These are phyloP conservation scores for Saccharomycopsis olivae DNA, from an alignment of 805 yeast species.

Conservation along the genomic window DNA sequence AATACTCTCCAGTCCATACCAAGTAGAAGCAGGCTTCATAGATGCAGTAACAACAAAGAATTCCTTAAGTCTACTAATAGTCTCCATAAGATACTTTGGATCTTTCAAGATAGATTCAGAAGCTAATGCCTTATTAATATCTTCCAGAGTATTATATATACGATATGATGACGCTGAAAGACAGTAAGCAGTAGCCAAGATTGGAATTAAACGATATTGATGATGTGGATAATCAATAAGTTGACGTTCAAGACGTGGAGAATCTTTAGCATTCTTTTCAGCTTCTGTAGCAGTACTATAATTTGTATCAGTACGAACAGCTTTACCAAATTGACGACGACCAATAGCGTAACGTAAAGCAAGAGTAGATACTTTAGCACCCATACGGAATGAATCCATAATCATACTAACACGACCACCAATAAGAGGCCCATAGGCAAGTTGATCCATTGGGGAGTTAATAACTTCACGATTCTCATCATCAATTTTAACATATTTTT, in stretches of 20 bases:
- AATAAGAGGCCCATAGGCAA: constrained; percentile 77
- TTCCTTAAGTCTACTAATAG: constrained; percentile 59
- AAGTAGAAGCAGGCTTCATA: constrained; percentile 79
- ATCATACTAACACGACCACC: constrained; percentile 91
- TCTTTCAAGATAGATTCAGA: constrained; percentile 31
- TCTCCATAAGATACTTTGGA: constrained; percentile 20
- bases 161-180: constrained; percentile 30
- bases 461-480: constrained; percentile 57
- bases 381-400: constrained; percentile 68
- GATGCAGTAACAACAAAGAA: constrained; percentile 81
- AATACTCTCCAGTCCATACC: constrained; percentile 71
- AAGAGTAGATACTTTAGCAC: constrained; percentile 71
- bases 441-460: constrained; percentile 78
- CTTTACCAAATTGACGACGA: constrained; percentile 68
- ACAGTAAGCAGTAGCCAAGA: constrained; percentile 67
- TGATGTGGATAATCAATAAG: constrained; percentile 81
- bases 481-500: constrained; percentile 65
- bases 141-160: constrained; percentile 42
- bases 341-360: constrained; percentile 85
- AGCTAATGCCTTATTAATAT: constrained; percentile 39
- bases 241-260: constrained; percentile 43
- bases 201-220: constrained; percentile 82
- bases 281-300: constrained; percentile 1
- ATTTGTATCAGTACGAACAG: constrained; percentile 24
- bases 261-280: constrained; percentile 3